Percentiles rank a stretch among this genome's conserved stretches.
phyloP scores from a whole-genome alignment of 352 stramenopile species.

The Phytophthora sojae region DNA sequence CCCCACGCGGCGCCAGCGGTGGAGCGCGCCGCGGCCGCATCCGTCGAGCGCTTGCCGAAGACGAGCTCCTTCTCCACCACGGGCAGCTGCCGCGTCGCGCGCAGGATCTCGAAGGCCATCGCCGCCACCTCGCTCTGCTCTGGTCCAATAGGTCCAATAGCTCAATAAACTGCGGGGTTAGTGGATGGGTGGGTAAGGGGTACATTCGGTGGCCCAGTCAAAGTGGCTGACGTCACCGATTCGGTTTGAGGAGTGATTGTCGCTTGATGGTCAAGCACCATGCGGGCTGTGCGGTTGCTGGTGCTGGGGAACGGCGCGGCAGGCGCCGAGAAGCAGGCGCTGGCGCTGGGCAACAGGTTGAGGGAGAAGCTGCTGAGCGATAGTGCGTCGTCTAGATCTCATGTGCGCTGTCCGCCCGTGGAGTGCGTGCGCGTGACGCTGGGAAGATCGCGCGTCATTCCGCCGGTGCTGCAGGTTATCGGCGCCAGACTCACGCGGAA shows the following conservation, averaged over 20 bases:
- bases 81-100: slow-evolving; percentile 48
- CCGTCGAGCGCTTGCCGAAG: slow-evolving; percentile 30
- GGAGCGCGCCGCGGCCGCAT: slow-evolving; percentile 23
- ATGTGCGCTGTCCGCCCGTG: slow-evolving; percentile 9
- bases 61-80: slow-evolving; percentile 44
- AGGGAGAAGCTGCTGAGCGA: slow-evolving; percentile 17
- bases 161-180: neutral
- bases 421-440: slow-evolving; percentile 50
- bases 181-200: neutral
- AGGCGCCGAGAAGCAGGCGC: slow-evolving; percentile 80
- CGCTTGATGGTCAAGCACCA: neutral
- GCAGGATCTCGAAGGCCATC: slow-evolving; percentile 57
- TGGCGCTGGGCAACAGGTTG: slow-evolving; percentile 60
- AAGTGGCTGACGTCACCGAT: neutral
- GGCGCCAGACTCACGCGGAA: slow-evolving; percentile 45
- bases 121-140: slow-evolving; percentile 18
- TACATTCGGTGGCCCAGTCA: neutral
- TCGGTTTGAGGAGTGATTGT: neutral
- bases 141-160: slow-evolving; percentile 16
- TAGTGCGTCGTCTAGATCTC: neutral
- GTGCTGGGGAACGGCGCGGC: slow-evolving; percentile 78
- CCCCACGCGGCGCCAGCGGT: slow-evolving; percentile 59
- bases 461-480: slow-evolving; percentile 54
- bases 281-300: slow-evolving; percentile 44
- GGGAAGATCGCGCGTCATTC: slow-evolving; percentile 36